A percentile compares a stretch with the other conserved stretches of the same genome.
These are phyloP conservation scores for Jimgerdemannia flammicorona DNA, from an alignment of 192 early-diverging fungal genomes.

Conservation along the genomic window DNA sequence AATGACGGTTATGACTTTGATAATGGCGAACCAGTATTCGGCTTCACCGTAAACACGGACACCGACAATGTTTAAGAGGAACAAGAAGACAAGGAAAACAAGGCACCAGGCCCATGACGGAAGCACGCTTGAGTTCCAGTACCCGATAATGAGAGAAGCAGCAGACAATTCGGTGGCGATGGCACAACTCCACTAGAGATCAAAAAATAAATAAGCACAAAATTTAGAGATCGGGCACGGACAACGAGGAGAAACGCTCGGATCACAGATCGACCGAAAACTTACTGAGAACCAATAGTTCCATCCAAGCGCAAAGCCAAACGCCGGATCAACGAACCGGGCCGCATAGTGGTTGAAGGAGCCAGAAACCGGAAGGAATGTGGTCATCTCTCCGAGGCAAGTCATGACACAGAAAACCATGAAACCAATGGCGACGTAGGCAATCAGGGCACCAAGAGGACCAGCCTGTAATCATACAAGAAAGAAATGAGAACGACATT, in stretches of 20 bases:
- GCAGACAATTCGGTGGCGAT: slow-evolving; percentile 77
- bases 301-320: slow-evolving; percentile 73
- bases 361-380: slow-evolving; percentile 78
- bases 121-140: slow-evolving; percentile 38
- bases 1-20: slow-evolving; percentile 81
- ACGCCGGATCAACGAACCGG: slow-evolving; percentile 82
- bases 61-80: slow-evolving; percentile 67
- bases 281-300: slow-evolving; percentile 27
- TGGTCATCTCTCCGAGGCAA: slow-evolving; percentile 85
- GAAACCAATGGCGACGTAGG: slow-evolving; percentile 66
- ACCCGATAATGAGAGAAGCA: slow-evolving; percentile 75
- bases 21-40: slow-evolving; percentile 81
- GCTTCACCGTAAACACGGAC: slow-evolving; percentile 84
- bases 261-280: too few species aligned
- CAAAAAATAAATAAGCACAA: too few species aligned
- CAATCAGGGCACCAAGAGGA: slow-evolving; percentile 49
- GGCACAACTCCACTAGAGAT: slow-evolving; percentile 18
- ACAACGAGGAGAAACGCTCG: too few species aligned
- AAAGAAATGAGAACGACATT: neutral
- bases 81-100: slow-evolving; percentile 60
- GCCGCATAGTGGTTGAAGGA: slow-evolving; percentile 76
- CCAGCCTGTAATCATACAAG: too few species aligned
- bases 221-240: too few species aligned
- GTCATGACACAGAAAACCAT: slow-evolving; percentile 75
- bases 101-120: slow-evolving; percentile 35